These are phyloP conservation scores for Pelargonium nanum DNA, from an alignment of 345 rosid species.

Conservation along the genomic window DNA sequence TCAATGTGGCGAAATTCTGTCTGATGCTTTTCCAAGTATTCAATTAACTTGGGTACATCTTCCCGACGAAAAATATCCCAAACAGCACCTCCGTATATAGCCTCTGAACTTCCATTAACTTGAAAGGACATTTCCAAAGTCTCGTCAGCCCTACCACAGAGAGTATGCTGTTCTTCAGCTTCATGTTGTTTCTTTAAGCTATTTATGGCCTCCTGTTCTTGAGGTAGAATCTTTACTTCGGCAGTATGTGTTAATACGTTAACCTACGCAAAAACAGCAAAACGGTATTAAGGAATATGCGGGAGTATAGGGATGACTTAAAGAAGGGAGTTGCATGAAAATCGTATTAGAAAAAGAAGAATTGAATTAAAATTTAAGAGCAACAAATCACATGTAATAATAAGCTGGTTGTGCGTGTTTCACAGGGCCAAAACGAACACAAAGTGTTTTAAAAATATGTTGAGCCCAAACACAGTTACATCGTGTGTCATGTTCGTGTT, in stretches of 20 bases:
- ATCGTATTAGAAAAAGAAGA: too few species aligned
- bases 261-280: conserved; percentile 30
- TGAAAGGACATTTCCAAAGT: conserved; percentile 8
- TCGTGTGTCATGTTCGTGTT: too few species aligned
- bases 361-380: too few species aligned
- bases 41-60: conserved; percentile 39
- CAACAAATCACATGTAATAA: too few species aligned
- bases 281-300: too few species aligned
- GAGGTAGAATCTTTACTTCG: conserved; percentile 25
- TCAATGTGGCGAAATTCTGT: conserved; percentile 12
- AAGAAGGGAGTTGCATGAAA: too few species aligned
- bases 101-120: conserved; percentile 10
- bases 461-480: too few species aligned
- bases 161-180: conserved; percentile 17
- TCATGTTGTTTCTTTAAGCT: conserved; percentile 20
- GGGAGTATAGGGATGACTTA: too few species aligned
- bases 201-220: conserved; percentile 22
- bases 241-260: conserved; percentile 40
- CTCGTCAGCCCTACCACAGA: conserved; percentile 11
- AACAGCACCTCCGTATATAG: conserved; percentile 33
- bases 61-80: conserved; percentile 57
- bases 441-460: too few species aligned
- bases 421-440: too few species aligned
- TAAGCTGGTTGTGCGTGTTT: too few species aligned
- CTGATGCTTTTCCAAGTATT: conserved; percentile 27